phyloP scores from a whole-genome alignment of 2,329 filamentous ascomycete species.

The Aspergillus sp. region DNA sequence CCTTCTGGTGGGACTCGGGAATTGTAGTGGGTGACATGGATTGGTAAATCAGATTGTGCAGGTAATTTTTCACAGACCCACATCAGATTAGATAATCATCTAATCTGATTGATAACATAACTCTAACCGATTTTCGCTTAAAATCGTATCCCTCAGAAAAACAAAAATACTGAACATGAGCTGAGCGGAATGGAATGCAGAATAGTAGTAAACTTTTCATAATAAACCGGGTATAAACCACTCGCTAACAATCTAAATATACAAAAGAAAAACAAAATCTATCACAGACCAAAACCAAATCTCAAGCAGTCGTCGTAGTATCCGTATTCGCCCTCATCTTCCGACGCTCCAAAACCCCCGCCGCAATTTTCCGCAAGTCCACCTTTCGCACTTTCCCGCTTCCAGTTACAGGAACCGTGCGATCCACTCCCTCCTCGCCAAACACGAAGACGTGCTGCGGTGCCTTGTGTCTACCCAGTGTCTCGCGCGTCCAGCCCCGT shows the following conservation, averaged over 20 bases:
- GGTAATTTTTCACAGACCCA: background rate
- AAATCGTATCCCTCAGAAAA: background rate
- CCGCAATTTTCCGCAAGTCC: slow-evolving; percentile 51
- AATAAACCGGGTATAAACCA: background rate
- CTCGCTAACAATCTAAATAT: background rate
- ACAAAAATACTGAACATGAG: no score
- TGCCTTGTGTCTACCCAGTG: slow-evolving; percentile 66
- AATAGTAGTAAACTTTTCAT: background rate
- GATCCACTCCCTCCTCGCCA: slow-evolving; percentile 57
- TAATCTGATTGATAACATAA: slow-evolving; percentile 29
- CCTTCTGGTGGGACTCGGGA: background rate
- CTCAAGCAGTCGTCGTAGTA: no score
- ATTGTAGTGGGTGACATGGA: background rate
- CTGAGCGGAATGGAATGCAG: no score
- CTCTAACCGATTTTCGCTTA: background rate
- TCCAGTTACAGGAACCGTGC: slow-evolving; percentile 63
- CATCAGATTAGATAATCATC: slow-evolving; percentile 32
- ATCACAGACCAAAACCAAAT: background rate
- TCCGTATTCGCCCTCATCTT: background rate
- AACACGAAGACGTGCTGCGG: slow-evolving; percentile 76
- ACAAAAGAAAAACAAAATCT: background rate
- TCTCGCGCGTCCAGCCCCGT: slow-evolving; percentile 62
- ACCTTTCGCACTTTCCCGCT: slow-evolving; percentile 70
- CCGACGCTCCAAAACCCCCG: slow-evolving; percentile 41
- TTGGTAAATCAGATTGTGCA: background rate